Evolutionary conservation across 352 stramenopile species (phyloP).

Genomic region (Phytophthora megakarya): DNA sequence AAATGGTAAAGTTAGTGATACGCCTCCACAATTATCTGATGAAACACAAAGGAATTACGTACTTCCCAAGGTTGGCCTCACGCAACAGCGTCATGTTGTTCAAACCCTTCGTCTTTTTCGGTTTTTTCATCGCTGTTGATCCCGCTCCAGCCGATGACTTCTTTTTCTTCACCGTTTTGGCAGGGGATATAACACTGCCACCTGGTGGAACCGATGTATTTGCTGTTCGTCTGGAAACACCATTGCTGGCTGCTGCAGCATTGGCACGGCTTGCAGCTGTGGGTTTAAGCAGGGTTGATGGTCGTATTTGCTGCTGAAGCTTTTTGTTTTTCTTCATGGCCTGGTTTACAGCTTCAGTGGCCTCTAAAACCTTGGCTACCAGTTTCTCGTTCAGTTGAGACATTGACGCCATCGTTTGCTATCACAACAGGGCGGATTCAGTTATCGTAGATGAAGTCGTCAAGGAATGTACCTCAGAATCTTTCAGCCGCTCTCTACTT

Average conservation of each 20-base stretch:
- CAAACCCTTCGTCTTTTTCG: constrained; percentile 42
- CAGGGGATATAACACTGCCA: not conserved
- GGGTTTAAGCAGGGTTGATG: constrained; percentile 51
- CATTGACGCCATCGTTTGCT: constrained; percentile 71
- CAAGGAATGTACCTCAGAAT: constrained; percentile 50
- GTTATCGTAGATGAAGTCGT: not conserved
- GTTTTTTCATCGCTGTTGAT: constrained; percentile 31
- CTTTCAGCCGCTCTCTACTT: constrained; percentile 48
- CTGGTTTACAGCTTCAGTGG: constrained; percentile 57
- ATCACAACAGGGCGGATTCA: not conserved
- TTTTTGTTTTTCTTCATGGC: constrained; percentile 63
- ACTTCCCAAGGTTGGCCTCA: constrained; percentile 74
- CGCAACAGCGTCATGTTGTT: constrained; percentile 71
- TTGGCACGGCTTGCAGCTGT: constrained; percentile 65
- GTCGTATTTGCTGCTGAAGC: constrained; percentile 51
- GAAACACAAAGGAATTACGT: constrained; percentile 22
- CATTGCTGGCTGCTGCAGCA: constrained; percentile 22
- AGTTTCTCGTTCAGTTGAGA: constrained; percentile 79
- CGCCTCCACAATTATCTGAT: not conserved
- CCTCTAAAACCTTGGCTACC: constrained; percentile 65
- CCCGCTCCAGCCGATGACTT: constrained; percentile 19
- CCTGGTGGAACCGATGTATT: constrained; percentile 3
- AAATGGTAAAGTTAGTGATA: not conserved
- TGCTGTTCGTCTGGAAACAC: constrained; percentile 22
- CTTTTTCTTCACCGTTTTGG: constrained; percentile 33